Conservation (phyloP, 495 filamentous ascomycete genomes). For the Hypoxylon intermedium region DNA sequence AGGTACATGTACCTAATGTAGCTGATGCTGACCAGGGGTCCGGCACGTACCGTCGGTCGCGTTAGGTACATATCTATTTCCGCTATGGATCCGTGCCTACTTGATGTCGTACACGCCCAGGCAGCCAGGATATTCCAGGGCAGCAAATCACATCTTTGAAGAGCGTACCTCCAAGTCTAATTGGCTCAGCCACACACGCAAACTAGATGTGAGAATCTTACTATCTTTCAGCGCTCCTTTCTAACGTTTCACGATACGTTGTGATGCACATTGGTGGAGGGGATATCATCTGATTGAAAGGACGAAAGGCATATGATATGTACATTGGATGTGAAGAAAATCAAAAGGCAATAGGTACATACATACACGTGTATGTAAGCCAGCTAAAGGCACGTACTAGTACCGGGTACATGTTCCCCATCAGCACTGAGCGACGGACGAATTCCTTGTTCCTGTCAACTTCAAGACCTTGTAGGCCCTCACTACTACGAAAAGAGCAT, state of each 20-base stretch:
- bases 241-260: not conserved
- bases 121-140: not conserved
- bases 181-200: slow-evolving; percentile 6
- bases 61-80: not conserved
- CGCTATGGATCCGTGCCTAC: no score
- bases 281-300: no score
- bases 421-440: slow-evolving; percentile 1
- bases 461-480: slow-evolving; percentile 16
- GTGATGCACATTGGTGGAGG: not conserved
- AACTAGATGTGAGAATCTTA: not conserved
- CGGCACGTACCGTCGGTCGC: not conserved
- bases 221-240: not conserved
- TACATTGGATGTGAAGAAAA: no score
- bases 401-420: not conserved
- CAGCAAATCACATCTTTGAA: slow-evolving; percentile 10
- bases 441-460: slow-evolving; percentile 33
- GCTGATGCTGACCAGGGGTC: slow-evolving; percentile 3
- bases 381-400: not conserved
- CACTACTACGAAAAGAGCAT: slow-evolving; percentile 13
- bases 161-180: not conserved
- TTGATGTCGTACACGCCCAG: no score
- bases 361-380: not conserved
- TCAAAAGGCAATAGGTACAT: not conserved
- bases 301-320: no score
- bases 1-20: no score